A percentile compares a stretch with the other conserved stretches of the same genome.
These are phyloP conservation scores for Tuber brumale DNA, from an alignment of 495 filamentous ascomycete genomes.

Conservation along the genomic window DNA sequence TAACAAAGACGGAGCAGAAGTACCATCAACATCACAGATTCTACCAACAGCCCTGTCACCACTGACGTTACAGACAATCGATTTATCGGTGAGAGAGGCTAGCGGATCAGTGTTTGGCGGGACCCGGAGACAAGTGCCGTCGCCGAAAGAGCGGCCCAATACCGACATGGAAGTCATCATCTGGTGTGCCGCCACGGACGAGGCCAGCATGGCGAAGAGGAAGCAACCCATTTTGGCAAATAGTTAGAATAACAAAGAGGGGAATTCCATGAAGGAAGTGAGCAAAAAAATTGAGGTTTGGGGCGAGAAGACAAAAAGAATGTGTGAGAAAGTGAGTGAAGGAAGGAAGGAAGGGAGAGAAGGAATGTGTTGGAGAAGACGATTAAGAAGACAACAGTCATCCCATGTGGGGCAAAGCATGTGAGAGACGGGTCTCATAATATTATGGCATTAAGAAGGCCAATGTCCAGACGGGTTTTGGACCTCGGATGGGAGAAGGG, in stretches of 20 bases:
- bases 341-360: background rate
- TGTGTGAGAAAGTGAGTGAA: background rate
- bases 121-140: constrained; percentile 65
- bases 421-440: background rate
- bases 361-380: background rate
- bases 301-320: too few species aligned
- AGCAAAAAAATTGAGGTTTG: background rate
- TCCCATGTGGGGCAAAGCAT: background rate
- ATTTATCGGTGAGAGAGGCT: constrained; percentile 48
- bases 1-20: background rate
- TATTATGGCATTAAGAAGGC: background rate
- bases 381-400: background rate
- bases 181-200: constrained; percentile 50
- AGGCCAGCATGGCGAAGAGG: background rate
- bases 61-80: constrained; percentile 59
- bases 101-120: constrained; percentile 54
- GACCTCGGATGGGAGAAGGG: background rate
- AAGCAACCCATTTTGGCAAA: background rate
- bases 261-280: constrained; percentile 1
- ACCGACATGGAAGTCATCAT: constrained; percentile 61
- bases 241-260: background rate
- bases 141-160: constrained; percentile 58
- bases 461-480: background rate
- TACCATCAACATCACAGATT: constrained; percentile 27
- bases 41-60: constrained; percentile 19